phyloP scores from a whole-genome alignment of 768 basidiomycete genomes.

The Dentipellis sp. region DNA sequence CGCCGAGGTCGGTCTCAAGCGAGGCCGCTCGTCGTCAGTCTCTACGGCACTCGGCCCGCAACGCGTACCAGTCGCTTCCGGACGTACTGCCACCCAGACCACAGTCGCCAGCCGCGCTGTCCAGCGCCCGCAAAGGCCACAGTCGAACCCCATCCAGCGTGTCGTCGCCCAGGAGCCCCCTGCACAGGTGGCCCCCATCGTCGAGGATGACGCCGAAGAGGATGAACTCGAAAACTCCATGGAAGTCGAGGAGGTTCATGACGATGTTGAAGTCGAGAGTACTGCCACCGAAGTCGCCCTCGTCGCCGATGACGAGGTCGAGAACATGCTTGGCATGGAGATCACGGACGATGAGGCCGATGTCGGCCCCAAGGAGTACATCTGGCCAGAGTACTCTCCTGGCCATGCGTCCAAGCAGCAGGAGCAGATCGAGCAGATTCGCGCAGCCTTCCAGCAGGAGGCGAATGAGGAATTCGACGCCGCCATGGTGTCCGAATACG shows the following conservation, averaged over 20 bases:
- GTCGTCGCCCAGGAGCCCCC: slow-evolving; percentile 30
- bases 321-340: slow-evolving; percentile 52
- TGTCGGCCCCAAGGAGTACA: slow-evolving; percentile 14
- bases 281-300: slow-evolving; percentile 25
- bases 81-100: slow-evolving; percentile 9
- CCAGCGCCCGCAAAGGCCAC: slow-evolving; percentile 22
- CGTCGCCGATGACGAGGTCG: slow-evolving; percentile 47
- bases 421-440: slow-evolving; percentile 58
- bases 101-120: slow-evolving; percentile 13
- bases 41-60: slow-evolving; percentile 53
- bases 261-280: neutral
- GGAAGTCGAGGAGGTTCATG: slow-evolving; percentile 45
- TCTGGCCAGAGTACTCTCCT: slow-evolving; percentile 73
- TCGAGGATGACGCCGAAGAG: slow-evolving; percentile 23
- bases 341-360: slow-evolving; percentile 34
- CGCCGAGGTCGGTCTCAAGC: slow-evolving; percentile 41
- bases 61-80: slow-evolving; percentile 57
- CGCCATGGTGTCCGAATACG: slow-evolving; percentile 97
- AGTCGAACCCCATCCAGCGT: slow-evolving; percentile 29
- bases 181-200: slow-evolving; percentile 28
- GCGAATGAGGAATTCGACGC: slow-evolving; percentile 74
- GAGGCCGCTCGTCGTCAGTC: slow-evolving; percentile 59
- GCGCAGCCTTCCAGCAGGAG: slow-evolving; percentile 53
- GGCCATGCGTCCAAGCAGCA: slow-evolving; percentile 48
- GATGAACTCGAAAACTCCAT: slow-evolving; percentile 35